Conservation (phyloP, 73 alveolate species). For the Tetrahymena elliotti region DNA sequence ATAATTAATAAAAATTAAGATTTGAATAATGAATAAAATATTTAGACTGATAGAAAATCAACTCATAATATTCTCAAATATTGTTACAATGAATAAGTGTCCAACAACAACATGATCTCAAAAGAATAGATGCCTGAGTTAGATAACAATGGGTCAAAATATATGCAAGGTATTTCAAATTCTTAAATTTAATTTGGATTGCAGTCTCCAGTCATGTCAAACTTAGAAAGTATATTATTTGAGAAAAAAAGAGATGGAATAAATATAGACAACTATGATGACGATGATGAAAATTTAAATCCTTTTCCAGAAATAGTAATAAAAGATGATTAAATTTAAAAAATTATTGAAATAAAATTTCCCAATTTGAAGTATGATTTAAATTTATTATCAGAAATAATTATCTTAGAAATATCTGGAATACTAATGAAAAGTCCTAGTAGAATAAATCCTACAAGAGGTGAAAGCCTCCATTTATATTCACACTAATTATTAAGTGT, state of each 20-base stretch:
- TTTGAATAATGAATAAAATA: too few relatives aligned
- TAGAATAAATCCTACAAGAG: neutral
- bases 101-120: neutral
- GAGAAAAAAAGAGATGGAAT: neutral
- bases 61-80: neutral
- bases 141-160: neutral
- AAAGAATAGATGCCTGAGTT: neutral
- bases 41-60: neutral
- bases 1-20: neutral
- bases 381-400: neutral
- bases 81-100: neutral
- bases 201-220: neutral
- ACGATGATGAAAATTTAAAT: neutral
- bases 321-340: neutral
- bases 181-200: too few relatives aligned
- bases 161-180: neutral
- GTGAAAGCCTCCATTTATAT: neutral
- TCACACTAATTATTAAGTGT: neutral
- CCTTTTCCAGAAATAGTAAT: neutral
- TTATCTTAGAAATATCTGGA: neutral
- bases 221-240: neutral
- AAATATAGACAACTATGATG: neutral
- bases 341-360: neutral
- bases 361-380: neutral
- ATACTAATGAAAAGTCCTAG: neutral